Percentiles rank a stretch among this genome's conserved stretches.
phyloP scores from a whole-genome alignment of 2,329 filamentous ascomycete species.

The Fusarium sp. region DNA sequence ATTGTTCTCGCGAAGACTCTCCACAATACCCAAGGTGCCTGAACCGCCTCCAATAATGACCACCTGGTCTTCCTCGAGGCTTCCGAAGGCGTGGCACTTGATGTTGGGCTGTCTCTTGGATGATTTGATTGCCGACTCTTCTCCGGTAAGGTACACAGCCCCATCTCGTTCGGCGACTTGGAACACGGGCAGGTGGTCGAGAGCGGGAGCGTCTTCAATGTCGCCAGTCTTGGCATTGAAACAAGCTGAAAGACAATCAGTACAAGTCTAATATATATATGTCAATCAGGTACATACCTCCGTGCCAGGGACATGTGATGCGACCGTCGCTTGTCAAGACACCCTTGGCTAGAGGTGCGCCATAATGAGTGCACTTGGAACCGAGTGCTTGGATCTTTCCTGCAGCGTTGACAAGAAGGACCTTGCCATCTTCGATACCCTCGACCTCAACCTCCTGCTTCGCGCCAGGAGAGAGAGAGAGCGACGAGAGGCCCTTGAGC shows the following conservation, averaged over 20 bases:
- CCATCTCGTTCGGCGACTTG: constrained; percentile 83
- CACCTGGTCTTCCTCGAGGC: constrained; percentile 69
- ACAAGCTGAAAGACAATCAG: constrained; percentile 70
- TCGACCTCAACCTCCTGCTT: constrained; percentile 93
- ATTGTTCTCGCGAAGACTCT: constrained; percentile 83
- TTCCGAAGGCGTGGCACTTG: constrained; percentile 69
- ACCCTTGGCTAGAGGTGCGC: constrained; percentile 87
- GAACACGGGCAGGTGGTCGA: constrained; percentile 87
- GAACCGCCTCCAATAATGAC: constrained; percentile 91
- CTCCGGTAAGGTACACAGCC: constrained; percentile 84
- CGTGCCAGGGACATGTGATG: constrained; percentile 95
- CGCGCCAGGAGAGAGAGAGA: constrained; percentile 80
- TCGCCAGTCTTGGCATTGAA: constrained; percentile 91
- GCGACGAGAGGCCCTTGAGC: constrained; percentile 79
- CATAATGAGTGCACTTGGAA: constrained; percentile 90
- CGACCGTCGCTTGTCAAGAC: constrained; percentile 84
- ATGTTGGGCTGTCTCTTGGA: constrained; percentile 79
- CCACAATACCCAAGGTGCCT: constrained; percentile 82
- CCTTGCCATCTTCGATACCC: constrained; percentile 85
- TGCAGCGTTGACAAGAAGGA: constrained; percentile 83
- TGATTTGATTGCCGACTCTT: constrained; percentile 80
- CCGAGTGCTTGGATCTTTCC: constrained; percentile 83
- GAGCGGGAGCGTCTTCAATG: constrained; percentile 91
- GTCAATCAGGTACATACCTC: constrained; percentile 69
- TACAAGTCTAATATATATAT: not conserved